Percentiles rank a stretch among this genome's conserved stretches.
These are phyloP conservation scores for Penicillium sp. DNA, from an alignment of 2,329 filamentous ascomycete genomes.

Conservation along the genomic window DNA sequence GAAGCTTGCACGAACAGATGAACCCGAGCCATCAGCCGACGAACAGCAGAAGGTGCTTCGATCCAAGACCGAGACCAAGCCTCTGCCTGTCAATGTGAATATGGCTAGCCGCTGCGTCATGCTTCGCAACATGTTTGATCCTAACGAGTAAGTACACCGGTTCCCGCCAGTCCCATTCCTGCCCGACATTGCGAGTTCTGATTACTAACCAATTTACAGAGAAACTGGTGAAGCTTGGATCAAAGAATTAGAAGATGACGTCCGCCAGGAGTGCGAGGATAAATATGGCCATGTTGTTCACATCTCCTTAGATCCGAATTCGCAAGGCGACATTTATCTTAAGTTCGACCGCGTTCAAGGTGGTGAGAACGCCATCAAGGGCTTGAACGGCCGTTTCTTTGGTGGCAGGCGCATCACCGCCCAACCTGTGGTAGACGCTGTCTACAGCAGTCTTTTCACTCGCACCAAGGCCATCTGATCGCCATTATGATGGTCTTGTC, in stretches of 20 bases:
- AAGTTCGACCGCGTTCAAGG: constrained; percentile 97
- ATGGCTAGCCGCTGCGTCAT: constrained; percentile 93
- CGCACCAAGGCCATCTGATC: constrained; percentile 76
- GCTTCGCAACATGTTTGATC: constrained; percentile 93
- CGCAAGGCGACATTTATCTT: constrained; percentile 93
- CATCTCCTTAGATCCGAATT: constrained; percentile 91
- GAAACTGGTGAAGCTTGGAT: constrained; percentile 87
- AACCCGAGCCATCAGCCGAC: constrained; percentile 64
- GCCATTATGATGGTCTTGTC: constrained; percentile 19
- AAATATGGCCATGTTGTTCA: constrained; percentile 98
- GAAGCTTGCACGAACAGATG: constrained; percentile 95
- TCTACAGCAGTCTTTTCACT: constrained; percentile 96
- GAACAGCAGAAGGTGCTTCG: constrained; percentile 74
- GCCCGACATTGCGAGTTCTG: not conserved
- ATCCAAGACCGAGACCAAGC: constrained; percentile 77
- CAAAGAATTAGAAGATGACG: constrained; percentile 92
- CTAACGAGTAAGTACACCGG: constrained; percentile 73
- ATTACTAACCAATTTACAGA: constrained; percentile 56
- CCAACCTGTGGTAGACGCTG: constrained; percentile 93
- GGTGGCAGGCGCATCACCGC: constrained; percentile 91
- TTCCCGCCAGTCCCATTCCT: not conserved
- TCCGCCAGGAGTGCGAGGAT: constrained; percentile 86
- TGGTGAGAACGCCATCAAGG: constrained; percentile 96
- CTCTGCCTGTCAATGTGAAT: constrained; percentile 82
- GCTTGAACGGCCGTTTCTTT: constrained; percentile 95